Evolutionary conservation across 495 filamentous ascomycete genomes (phyloP).

Genomic region (Penicillium silybi): DNA sequence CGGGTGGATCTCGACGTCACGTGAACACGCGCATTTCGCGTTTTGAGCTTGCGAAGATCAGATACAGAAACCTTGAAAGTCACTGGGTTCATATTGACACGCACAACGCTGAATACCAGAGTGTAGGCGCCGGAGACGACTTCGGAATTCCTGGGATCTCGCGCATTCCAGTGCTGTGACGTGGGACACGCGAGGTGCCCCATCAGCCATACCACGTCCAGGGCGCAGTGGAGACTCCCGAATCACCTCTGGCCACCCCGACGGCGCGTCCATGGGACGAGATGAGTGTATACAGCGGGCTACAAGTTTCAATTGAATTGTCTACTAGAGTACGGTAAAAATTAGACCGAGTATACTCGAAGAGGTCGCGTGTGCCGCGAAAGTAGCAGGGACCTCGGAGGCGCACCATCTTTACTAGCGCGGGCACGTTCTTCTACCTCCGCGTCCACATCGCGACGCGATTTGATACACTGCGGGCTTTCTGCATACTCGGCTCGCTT

Average conservation of each 20-base stretch:
- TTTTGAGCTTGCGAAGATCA: not conserved
- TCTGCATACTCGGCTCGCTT: constrained; percentile 17
- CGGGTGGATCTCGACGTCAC: not conserved
- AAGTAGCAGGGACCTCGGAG: constrained; percentile 18
- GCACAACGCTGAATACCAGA: constrained; percentile 11
- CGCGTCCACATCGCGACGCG: constrained; percentile 46
- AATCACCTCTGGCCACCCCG: constrained; percentile 12
- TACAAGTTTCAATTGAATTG: not conserved
- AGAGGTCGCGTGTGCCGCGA: not conserved
- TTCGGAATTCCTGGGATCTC: constrained; percentile 10
- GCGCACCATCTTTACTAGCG: constrained; percentile 23
- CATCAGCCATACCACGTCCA: constrained; percentile 14
- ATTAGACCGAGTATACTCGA: not conserved
- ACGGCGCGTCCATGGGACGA: constrained; percentile 10
- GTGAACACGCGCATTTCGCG: constrained; percentile 17
- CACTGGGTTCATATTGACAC: not conserved
- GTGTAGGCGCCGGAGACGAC: not conserved
- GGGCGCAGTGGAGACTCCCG: constrained; percentile 10
- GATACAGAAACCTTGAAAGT: not conserved
- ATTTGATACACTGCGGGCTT: constrained; percentile 18
- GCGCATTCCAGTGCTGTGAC: constrained; percentile 14
- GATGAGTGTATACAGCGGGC: not conserved
- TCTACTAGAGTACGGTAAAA: not conserved
- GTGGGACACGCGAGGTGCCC: constrained; percentile 21
- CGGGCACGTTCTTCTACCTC: constrained; percentile 31